Base-by-base conservation (phyloP, 164 flowering plant species). In the Vitis rotundifolia region DNA sequence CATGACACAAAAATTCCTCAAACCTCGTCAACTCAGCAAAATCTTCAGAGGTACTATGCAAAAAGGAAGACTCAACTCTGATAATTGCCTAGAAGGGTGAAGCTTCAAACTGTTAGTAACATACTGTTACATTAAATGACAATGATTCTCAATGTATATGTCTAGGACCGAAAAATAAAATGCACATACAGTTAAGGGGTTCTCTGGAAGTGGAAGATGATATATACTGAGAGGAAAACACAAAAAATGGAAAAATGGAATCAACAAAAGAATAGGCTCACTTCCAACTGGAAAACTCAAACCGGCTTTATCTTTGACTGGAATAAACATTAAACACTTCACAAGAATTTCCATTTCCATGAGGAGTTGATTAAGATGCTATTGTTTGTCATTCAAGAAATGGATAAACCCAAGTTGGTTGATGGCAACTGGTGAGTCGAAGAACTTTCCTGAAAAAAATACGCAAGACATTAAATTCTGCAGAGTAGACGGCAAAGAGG, bases 201-300 rank as follows among this genome's bases (percentile, higher is more conserved):
- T 12, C 8, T 44, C 19, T 13, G 44, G 15, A 15, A 31, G 15
- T 61, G 64, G 49, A 14, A 37, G 22, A 26, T 52, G 6, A 12
- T 62, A 62, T 22, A 26, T 8, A 62, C 49, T 16, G 16, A 48
- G 47, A 61, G 11, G 16, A 3, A 63, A 10, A 13, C 44, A 37
- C 44, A 0, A 37, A 3, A 6, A 5, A 37, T 37, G 0, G 44
- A 37, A 37, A 37, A 37, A 37, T 37, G 44, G 15, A 63, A 9
- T 18, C 26, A 63, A 11, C 26, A 11, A 63, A 61, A 63, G 53
- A 63, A 63, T 63, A 63, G 53, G 66, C 15, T 63, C 19, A 61
- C 49, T 18, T 31, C 19, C 49, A 61, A 37, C 18, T 14, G 15
- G 64, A 61, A 31, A 61, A 14, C n/a, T 53, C 10, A 19, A 44